Base-by-base conservation (phyloP, 805 yeast genomes). In the Suhomyces kilbournensis region DNA sequence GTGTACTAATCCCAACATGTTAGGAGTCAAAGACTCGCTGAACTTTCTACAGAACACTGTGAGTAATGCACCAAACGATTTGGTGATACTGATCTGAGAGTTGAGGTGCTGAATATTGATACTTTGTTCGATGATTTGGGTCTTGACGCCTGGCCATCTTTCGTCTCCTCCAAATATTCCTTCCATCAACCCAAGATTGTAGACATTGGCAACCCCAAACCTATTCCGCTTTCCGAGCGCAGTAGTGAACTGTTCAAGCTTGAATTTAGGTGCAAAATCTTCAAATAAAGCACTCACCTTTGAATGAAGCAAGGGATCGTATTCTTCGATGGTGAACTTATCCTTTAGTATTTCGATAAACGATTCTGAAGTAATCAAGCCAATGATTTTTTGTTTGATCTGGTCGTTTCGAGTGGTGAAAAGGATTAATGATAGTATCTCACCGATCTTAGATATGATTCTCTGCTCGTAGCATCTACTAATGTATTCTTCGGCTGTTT, bases 1-100 rank as follows among this genome's bases (percentile, higher is more conserved):
- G 7, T 75, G 62, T 0, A 83, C 83, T 25, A 74, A 62, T 2
- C 58, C 58, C 26, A 70, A 57, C 26, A 73, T 55, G 12, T 56
- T 57, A 44, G 77, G 61, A 7, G 67, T 67, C 60, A 70, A 59
- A 0, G 72, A 63, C 0, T 56, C 53, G 1, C 64, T 60, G 20
- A 64, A 65, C 44, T 71, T 74, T 55, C 82, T 79, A 53, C 87
- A 78, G 60, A 72, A 85, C 0, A 93, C 81, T 0, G 93, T 84
- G 20, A 90, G 56, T 32, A 91, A 71, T 1, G 94, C 90, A 47
- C 93, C 91, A 79, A 89, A 83, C 0, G 96, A 80, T 59, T 85
- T 86, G 3, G 90, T 86, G 19, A 88, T 80, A 3, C 81, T 73
- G 14, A 85, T 74, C 60, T 90, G 96, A 1, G 92, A 78, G 40